Evolutionary conservation across 345 rosid species (phyloP).

Genomic region (Litchi chinensis): DNA sequence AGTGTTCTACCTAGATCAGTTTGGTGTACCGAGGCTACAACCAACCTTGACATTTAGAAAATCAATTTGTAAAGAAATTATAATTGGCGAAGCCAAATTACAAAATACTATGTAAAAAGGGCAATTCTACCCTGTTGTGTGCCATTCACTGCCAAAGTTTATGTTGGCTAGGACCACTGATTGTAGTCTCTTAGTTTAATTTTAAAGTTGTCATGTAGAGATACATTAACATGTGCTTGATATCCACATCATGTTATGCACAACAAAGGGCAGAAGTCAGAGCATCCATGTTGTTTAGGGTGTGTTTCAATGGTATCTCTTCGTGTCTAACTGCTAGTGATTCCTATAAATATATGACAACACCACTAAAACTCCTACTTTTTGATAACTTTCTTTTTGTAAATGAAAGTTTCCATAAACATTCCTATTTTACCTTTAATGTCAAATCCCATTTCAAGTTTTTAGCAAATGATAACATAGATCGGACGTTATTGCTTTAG

Average conservation of each 20-base stretch:
- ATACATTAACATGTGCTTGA: neutral
- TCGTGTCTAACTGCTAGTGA: neutral
- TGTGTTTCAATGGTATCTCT: neutral
- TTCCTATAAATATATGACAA: neutral
- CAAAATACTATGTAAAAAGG: too few relatives aligned
- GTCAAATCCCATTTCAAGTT: neutral
- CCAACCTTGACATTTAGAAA: neutral
- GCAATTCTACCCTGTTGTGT: neutral
- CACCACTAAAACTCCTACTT: neutral
- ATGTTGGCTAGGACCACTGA: neutral
- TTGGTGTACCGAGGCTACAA: neutral
- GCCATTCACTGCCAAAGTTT: neutral
- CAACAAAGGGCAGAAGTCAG: neutral
- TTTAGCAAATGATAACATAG: neutral
- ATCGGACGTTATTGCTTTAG: neutral
- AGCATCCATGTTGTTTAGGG: neutral
- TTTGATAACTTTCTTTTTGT: neutral
- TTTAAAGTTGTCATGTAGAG: neutral
- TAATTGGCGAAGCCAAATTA: too few relatives aligned
- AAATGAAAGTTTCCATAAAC: neutral
- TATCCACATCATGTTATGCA: neutral
- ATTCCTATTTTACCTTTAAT: neutral
- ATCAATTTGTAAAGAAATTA: too few relatives aligned
- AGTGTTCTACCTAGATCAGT: neutral
- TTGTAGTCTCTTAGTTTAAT: neutral